A percentile compares a stretch with the other conserved stretches of the same genome.
These are phyloP conservation scores for Apocynum venetum DNA, from an alignment of 257 asterid genomes.

Conservation along the genomic window DNA sequence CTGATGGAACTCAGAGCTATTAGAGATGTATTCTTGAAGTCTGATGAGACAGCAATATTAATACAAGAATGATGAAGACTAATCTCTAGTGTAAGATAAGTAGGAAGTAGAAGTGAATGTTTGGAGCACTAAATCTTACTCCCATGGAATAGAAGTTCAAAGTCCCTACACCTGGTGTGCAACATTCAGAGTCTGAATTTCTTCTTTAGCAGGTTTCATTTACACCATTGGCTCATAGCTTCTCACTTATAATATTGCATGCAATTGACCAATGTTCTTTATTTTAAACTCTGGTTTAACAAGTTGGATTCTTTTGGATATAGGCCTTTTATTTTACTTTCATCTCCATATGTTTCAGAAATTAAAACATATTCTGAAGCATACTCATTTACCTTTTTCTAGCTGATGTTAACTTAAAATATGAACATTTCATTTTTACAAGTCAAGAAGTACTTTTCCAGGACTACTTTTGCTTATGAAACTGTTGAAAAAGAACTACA, in stretches of 20 bases:
- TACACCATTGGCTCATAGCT: not conserved
- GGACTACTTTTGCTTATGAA: too few relatives aligned
- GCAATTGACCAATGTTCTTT: not conserved
- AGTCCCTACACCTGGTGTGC: not conserved
- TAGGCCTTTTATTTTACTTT: not conserved
- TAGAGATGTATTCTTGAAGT: not conserved
- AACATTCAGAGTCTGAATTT: too few relatives aligned
- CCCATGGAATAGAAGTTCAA: not conserved
- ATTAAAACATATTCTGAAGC: not conserved
- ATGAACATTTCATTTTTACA: too few relatives aligned
- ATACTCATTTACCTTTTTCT: not conserved
- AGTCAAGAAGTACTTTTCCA: too few relatives aligned
- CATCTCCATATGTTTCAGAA: too few relatives aligned
- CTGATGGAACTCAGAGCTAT: constrained; percentile 10
- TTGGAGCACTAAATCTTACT: not conserved
- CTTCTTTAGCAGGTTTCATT: too few relatives aligned
- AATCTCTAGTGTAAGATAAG: not conserved
- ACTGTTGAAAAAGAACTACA: too few relatives aligned
- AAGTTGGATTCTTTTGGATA: not conserved
- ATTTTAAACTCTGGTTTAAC: too few relatives aligned
- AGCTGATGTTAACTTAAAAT: too few relatives aligned
- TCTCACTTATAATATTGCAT: not conserved
- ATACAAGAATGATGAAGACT: not conserved
- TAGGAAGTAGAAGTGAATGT: not conserved
- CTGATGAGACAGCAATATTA: not conserved